Conservation (phyloP, 345 rosid species). For the Mallotus nudiflorus region DNA sequence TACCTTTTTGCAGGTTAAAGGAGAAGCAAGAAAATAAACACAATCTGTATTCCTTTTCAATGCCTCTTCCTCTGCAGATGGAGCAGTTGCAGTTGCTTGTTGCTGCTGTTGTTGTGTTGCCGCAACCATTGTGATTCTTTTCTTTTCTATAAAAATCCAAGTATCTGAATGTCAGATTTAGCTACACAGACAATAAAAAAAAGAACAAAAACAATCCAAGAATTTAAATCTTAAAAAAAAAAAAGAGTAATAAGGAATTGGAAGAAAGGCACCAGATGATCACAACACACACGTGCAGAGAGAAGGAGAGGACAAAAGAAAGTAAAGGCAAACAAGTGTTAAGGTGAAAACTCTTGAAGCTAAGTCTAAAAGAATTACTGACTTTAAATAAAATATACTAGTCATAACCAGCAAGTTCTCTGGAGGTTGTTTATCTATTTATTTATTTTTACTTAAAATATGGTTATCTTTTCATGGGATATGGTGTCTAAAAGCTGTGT, state of each 20-base stretch:
- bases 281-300: no score
- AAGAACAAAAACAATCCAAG: background rate
- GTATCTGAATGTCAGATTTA: background rate
- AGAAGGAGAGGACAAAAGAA: background rate
- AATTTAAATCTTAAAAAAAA: background rate
- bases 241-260: background rate
- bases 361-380: background rate
- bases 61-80: constrained; percentile 65
- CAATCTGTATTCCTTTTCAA: constrained; percentile 92
- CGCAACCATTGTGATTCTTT: constrained; percentile 53
- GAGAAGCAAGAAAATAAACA: constrained; percentile 93
- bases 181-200: background rate
- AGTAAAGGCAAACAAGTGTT: background rate
- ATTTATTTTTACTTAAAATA: background rate
- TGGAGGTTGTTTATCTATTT: no score
- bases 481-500: background rate
- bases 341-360: background rate
- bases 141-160: background rate
- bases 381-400: background rate
- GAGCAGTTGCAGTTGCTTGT: constrained; percentile 29
- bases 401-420: no score
- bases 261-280: background rate
- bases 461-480: background rate
- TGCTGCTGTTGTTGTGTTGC: constrained; percentile 40
- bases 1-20: constrained; percentile 98